These are phyloP conservation scores for Halenospora varia DNA, from an alignment of 495 filamentous ascomycete genomes.

Conservation along the genomic window DNA sequence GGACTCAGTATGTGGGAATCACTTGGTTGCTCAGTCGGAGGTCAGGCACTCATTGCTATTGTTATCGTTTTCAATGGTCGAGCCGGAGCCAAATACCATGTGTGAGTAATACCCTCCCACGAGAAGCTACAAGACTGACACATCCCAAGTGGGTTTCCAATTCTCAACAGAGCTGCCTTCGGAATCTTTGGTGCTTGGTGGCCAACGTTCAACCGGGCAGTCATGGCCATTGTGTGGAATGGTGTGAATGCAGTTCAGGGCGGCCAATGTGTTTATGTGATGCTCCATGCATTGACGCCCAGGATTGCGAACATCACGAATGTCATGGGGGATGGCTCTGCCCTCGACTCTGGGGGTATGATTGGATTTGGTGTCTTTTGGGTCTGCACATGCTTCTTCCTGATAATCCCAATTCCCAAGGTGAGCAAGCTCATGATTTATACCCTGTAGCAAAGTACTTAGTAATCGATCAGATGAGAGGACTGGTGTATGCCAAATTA, in stretches of 20 bases:
- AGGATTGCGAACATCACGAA: conserved; percentile 32
- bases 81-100: conserved; percentile 36
- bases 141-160: conserved; percentile 27
- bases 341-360: conserved; percentile 33
- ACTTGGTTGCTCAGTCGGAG: conserved; percentile 29
- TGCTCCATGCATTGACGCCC: conserved; percentile 35
- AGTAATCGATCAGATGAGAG: conserved; percentile 30
- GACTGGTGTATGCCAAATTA: conserved; percentile 33
- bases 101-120: conserved; percentile 11
- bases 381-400: conserved; percentile 33
- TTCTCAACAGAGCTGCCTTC: conserved; percentile 33
- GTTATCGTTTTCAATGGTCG: conserved; percentile 37
- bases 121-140: not conserved
- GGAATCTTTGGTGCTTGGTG: conserved; percentile 34
- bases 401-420: conserved; percentile 33
- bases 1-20: conserved; percentile 38
- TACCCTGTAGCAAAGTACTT: no score
- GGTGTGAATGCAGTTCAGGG: conserved; percentile 36
- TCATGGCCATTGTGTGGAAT: conserved; percentile 38
- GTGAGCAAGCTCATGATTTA: not conserved
- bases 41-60: conserved; percentile 30
- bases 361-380: conserved; percentile 35
- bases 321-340: conserved; percentile 32
- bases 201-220: conserved; percentile 36
- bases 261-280: conserved; percentile 36